Evolutionary conservation across 2,329 filamentous ascomycete species (phyloP).

Genomic region (Sporothrix dimorphospora): DNA sequence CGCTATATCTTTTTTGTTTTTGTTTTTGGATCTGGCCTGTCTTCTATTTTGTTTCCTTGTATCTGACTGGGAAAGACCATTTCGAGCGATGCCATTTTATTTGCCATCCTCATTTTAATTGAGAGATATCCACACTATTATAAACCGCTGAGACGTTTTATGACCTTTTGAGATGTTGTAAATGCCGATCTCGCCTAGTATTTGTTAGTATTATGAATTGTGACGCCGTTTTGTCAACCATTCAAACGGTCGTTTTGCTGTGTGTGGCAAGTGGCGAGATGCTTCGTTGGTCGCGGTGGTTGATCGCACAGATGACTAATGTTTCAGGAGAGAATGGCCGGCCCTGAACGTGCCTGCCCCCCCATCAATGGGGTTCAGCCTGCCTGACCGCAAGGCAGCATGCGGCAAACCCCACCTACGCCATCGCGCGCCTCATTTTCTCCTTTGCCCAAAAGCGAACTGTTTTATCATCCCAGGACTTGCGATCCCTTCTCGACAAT

Average conservation of each 20-base stretch:
- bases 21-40: neutral
- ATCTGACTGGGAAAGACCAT: constrained; percentile 14
- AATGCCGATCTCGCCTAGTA: neutral
- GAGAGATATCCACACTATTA: constrained; percentile 27
- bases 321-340: neutral
- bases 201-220: neutral
- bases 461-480: neutral
- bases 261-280: constrained; percentile 16
- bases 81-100: constrained; percentile 22
- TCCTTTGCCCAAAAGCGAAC: neutral
- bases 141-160: neutral
- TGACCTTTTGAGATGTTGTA: neutral
- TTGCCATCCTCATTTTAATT: constrained; percentile 20
- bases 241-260: neutral
- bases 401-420: constrained; percentile 25
- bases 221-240: neutral
- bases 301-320: constrained; percentile 8
- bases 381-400: constrained; percentile 22
- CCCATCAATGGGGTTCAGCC: neutral
- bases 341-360: neutral
- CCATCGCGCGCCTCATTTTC: constrained; percentile 16
- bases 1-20: constrained; percentile 17
- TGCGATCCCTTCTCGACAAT: neutral
- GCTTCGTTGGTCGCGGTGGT: neutral
- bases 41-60: constrained; percentile 13